Evolutionary conservation across 2,329 filamentous ascomycete species (phyloP), one percentile per base, ranked within the genome.

Genomic region (Alternaria conjuncta): DNA sequence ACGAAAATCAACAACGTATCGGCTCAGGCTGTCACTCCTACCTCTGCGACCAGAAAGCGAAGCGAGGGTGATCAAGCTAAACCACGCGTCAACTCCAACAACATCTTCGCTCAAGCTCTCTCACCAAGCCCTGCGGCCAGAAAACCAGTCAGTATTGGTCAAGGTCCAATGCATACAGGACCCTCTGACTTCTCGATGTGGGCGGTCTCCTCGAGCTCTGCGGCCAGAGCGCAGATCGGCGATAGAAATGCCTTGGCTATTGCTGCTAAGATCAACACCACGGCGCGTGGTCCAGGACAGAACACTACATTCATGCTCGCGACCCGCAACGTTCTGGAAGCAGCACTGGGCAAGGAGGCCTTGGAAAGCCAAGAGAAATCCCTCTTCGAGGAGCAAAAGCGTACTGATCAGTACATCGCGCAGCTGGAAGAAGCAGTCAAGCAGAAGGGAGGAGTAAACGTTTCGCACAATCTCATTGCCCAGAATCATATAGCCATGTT

Each of bases 371-470:
- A 57, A 15, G 58, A 50, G 25, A 28, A 28, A 20, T 20, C 56
- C 10, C 32, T 61, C 13, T 8, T 32, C 0, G 25, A 57, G 5
- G 51, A 60, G 23, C 55, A 57, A 41, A 18, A 60, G 53, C 20
- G 32, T 30, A 50, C 44, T 15, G 28, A 60, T 41, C 30, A 50
- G 30, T 60, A 60, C 20, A 60, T 60, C 23, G 30, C 44, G 10
- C 21, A 57, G 13, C 30, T 60, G 6, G 51, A 60, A 60, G 53
- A 47, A 46, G 51, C 53, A 21, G 58, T 49, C 8, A 56, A 47
- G 11, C 44, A 50, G 20, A 55, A 57, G n/a, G n/a, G 26, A 18
- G 23, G 32, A 15, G 47, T 45, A 12, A 23, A 44, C 2, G 10
- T 20, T 13, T 28, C 23, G 18, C 53, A 49, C 11, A 46, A 30